Evolutionary conservation across 1,139 yeast species (phyloP).

Genomic region (Candida neerlandica): DNA sequence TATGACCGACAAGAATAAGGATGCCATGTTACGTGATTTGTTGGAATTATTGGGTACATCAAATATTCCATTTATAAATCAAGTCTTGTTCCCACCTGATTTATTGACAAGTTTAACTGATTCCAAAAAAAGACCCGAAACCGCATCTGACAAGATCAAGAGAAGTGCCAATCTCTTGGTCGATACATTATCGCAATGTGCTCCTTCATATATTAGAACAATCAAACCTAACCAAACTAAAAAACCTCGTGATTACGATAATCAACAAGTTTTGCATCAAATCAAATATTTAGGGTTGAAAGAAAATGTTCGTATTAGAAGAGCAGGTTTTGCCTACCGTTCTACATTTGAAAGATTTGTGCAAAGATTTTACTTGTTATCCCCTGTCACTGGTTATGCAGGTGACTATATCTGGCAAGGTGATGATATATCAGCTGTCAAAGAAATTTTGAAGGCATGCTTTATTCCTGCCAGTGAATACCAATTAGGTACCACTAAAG

Average conservation of each 20-base stretch:
- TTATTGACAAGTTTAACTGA: slow-evolving; percentile 61
- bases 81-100: slow-evolving; percentile 72
- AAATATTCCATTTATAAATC: slow-evolving; percentile 61
- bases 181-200: slow-evolving; percentile 83
- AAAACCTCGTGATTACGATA: slow-evolving; percentile 88
- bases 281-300: slow-evolving; percentile 94
- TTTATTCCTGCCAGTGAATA: slow-evolving; percentile 79
- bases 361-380: slow-evolving; percentile 89
- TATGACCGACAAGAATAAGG: slow-evolving; percentile 97
- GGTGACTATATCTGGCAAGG: slow-evolving; percentile 98
- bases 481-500: slow-evolving; percentile 93
- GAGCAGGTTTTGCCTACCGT: slow-evolving; percentile 99
- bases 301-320: slow-evolving; percentile 94
- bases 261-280: slow-evolving; percentile 90
- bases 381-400: slow-evolving; percentile 92
- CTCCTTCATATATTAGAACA: slow-evolving; percentile 96
- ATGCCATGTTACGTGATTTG: slow-evolving; percentile 86
- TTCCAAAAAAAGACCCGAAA: slow-evolving; percentile 85
- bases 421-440: slow-evolving; percentile 78
- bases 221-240: slow-evolving; percentile 96
- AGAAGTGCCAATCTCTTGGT: slow-evolving; percentile 88
- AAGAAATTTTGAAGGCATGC: slow-evolving; percentile 76
- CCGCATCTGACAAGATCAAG: slow-evolving; percentile 97
- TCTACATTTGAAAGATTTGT: slow-evolving; percentile 96
- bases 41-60: slow-evolving; percentile 78